A percentile compares a stretch with the other conserved stretches of the same genome.
Conservation (phyloP, 495 filamentous ascomycete species). For the Penicillium tannophilum region DNA sequence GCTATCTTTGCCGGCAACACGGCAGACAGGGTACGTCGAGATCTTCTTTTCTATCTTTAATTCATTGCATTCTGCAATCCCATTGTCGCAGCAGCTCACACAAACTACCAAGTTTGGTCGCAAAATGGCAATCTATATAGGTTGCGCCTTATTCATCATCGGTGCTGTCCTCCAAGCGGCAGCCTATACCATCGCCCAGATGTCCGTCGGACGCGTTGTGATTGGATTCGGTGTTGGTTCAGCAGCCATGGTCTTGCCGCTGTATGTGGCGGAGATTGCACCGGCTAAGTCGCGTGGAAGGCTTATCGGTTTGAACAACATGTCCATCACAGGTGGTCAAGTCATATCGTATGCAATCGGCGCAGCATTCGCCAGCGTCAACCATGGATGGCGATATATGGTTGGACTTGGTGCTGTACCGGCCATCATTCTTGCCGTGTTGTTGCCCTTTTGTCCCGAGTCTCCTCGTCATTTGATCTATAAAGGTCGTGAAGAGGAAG, state of each 20-base stretch:
- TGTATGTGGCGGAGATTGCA: slow-evolving; percentile 51
- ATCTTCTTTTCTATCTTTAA: not conserved
- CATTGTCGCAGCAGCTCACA: not conserved
- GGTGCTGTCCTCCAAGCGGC: slow-evolving; percentile 49
- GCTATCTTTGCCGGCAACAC: slow-evolving; percentile 53
- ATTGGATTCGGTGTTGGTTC: slow-evolving; percentile 58
- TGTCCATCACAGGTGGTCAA: slow-evolving; percentile 58
- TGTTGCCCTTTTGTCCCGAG: slow-evolving; percentile 54
- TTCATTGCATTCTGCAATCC: not conserved
- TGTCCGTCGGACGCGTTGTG: slow-evolving; percentile 53
- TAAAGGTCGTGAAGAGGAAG: slow-evolving; percentile 45
- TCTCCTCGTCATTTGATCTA: slow-evolving; percentile 56
- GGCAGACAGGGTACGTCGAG: slow-evolving; percentile 39
- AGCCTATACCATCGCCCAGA: slow-evolving; percentile 52
- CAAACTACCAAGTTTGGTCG: slow-evolving; percentile 39
- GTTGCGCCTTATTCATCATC: slow-evolving; percentile 49
- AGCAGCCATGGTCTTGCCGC: slow-evolving; percentile 52
- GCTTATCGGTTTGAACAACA: slow-evolving; percentile 58
- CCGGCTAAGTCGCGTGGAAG: slow-evolving; percentile 55
- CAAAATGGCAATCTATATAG: slow-evolving; percentile 52
- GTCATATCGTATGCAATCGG: slow-evolving; percentile 55
- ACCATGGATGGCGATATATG: slow-evolving; percentile 55
- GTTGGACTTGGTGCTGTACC: slow-evolving; percentile 56
- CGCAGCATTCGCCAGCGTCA: slow-evolving; percentile 52
- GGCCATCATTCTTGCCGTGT: slow-evolving; percentile 41